A percentile compares a stretch with the other conserved stretches of the same genome.
These are phyloP conservation scores for Boeremia exigua DNA, from an alignment of 2,329 filamentous ascomycete genomes.

Conservation along the genomic window DNA sequence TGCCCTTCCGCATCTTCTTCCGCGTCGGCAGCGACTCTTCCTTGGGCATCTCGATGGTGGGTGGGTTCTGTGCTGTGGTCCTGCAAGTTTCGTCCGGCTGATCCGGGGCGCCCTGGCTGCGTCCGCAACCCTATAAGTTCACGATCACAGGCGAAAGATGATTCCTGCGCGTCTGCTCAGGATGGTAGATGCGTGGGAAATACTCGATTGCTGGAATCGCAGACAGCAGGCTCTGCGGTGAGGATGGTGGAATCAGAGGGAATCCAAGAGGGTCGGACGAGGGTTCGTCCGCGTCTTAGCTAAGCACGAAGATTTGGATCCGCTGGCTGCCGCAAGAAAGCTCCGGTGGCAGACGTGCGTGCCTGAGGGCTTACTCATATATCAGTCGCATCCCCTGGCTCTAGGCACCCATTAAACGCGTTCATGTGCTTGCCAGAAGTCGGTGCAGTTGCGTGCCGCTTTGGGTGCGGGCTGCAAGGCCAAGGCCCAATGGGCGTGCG, in stretches of 20 bases:
- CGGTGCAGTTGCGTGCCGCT: slow-evolving; percentile 5
- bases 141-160: neutral
- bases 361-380: slow-evolving; percentile 10
- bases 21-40: slow-evolving; percentile 42
- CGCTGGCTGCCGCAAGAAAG: neutral
- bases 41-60: slow-evolving; percentile 42
- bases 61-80: slow-evolving; percentile 12
- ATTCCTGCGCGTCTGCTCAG: neutral
- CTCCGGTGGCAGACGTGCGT: slow-evolving; percentile 9
- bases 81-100: slow-evolving; percentile 30
- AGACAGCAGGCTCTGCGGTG: slow-evolving; percentile 4
- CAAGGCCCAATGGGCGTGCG: slow-evolving; percentile 2
- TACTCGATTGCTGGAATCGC: neutral
- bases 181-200: neutral
- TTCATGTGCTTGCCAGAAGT: slow-evolving; percentile 2
- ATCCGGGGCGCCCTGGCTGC: slow-evolving; percentile 2
- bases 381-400: neutral
- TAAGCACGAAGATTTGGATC: slow-evolving; percentile 2
- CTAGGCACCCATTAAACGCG: slow-evolving; percentile 8
- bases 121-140: slow-evolving; percentile 7
- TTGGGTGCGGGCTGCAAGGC: slow-evolving; percentile 7
- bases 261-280: slow-evolving; percentile 15
- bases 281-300: slow-evolving; percentile 14
- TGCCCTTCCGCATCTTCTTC: slow-evolving; percentile 54
- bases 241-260: slow-evolving; percentile 12